phyloP scores from a whole-genome alignment of 2,329 filamentous ascomycete species.

The Tricladium varicosporioides region DNA sequence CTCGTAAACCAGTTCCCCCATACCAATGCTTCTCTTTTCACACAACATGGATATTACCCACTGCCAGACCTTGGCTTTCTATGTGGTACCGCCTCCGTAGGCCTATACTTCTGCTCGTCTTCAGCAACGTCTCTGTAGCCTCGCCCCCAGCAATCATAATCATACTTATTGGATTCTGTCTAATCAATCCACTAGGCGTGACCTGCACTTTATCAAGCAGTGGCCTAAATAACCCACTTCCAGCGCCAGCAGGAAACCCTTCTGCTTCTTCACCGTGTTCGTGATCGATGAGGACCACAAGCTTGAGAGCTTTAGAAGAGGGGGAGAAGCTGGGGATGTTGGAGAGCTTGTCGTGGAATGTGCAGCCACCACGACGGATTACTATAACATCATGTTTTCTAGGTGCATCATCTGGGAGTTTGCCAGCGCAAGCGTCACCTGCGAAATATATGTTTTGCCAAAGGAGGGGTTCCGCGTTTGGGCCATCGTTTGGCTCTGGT shows the following conservation, averaged over 20 bases:
- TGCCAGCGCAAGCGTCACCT: slow-evolving; percentile 59
- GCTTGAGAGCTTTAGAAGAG: slow-evolving; percentile 60
- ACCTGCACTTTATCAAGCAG: slow-evolving; percentile 71
- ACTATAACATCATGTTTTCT: slow-evolving; percentile 73
- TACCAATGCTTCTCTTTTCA: slow-evolving; percentile 9
- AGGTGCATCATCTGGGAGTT: slow-evolving; percentile 50
- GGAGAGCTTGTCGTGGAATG: slow-evolving; percentile 76
- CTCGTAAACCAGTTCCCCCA: background rate
- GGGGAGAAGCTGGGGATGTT: slow-evolving; percentile 81
- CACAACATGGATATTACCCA: slow-evolving; percentile 73
- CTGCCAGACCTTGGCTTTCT: slow-evolving; percentile 74
- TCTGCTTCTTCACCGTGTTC: slow-evolving; percentile 32
- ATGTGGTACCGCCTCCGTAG: slow-evolving; percentile 77
- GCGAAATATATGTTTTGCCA: slow-evolving; percentile 74
- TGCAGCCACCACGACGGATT: slow-evolving; percentile 78
- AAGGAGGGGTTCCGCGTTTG: slow-evolving; percentile 45
- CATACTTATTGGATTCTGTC: slow-evolving; percentile 69
- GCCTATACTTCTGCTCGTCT: slow-evolving; percentile 64
- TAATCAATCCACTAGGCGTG: slow-evolving; percentile 34
- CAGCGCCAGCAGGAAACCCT: slow-evolving; percentile 36
- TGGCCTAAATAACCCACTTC: slow-evolving; percentile 49
- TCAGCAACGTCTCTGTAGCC: slow-evolving; percentile 62
- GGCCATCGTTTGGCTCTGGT: slow-evolving; percentile 36
- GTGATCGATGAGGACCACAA: slow-evolving; percentile 69
- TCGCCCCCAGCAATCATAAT: slow-evolving; percentile 76